phyloP scores from a whole-genome alignment of 495 filamentous ascomycete genomes.

The Penicillium verhagenii region DNA sequence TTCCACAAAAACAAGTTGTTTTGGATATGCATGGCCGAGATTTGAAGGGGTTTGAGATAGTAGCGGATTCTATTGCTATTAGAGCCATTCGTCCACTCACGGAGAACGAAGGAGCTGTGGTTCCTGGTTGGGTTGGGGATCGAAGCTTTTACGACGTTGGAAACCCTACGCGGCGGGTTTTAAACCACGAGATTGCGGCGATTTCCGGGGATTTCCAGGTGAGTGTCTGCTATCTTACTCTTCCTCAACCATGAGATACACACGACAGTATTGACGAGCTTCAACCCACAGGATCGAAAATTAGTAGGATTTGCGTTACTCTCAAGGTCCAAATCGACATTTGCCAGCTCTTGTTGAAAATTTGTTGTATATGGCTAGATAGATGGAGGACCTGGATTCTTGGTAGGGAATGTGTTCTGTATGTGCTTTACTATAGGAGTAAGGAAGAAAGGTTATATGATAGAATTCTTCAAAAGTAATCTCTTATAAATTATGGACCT shows the following conservation, averaged over 20 bases:
- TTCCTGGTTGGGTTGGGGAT: conserved; percentile 3
- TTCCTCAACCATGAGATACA: background rate
- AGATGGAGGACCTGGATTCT: too few species aligned
- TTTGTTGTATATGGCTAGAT: too few species aligned
- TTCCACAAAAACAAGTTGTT: conserved; percentile 3
- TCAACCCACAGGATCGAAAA: conserved; percentile 2
- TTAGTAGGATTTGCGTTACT: conserved; percentile 5
- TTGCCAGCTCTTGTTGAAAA: too few species aligned
- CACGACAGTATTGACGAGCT: conserved; percentile 2
- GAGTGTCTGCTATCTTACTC: conserved; percentile 3
- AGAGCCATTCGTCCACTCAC: conserved; percentile 5
- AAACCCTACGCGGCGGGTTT: background rate
- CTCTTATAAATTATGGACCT: too few species aligned
- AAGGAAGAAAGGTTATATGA: too few species aligned
- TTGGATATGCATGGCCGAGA: conserved; percentile 4
- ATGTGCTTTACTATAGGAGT: too few species aligned
- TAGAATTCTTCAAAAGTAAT: too few species aligned
- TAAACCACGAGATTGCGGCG: conserved; percentile 3
- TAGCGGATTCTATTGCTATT: background rate
- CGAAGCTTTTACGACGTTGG: background rate
- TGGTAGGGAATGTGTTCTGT: too few species aligned
- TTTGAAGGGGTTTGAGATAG: conserved; percentile 5
- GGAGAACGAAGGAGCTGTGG: background rate
- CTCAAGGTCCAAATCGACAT: conserved; percentile 6
- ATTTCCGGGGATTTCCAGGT: conserved; percentile 8